Base-by-base conservation (phyloP, 2,329 filamentous ascomycete species). In the Akanthomyces lecanii region DNA sequence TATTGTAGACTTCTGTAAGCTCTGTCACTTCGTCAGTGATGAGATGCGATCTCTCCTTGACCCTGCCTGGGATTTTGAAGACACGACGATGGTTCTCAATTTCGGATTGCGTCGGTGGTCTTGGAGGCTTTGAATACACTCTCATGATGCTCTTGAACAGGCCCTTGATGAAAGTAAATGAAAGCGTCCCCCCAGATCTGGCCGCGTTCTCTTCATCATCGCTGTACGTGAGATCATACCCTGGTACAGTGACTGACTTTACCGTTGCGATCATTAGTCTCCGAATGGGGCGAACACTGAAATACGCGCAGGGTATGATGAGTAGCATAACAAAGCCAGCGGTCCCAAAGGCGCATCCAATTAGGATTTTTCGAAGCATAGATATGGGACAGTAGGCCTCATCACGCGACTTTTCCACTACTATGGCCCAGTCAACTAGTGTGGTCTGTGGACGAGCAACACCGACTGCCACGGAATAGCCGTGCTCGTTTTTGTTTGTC, bases 11-110 rank as follows among this genome's bases (percentile, higher is more conserved):
- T 45, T 79, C 80, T 0, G 90, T 95, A 16, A 96, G 81, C 71
- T 96, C 92, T 0, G 92, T 96, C 36, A 89, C 75, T 71, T 97
- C 93, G 72, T 97, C 93, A 1, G 90, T 90, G 59, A 97, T 81
- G 44, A 87, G 81, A 70, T 93, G 89, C 66, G 87, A 90, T 23
- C 86, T 81, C 63, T 92, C 88, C 61, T 86, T 86, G 11, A 97
- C 93, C 72, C 91, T 92, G 16, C 85, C 86, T 0, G 93, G 93
- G 47, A 97, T 96, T 66, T 91, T 91, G 75, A 96, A 97, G 38
- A 84, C 82, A 56, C 81, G 81, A 47, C 82, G 80, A 65, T 14
- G 74, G 68, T 38, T 81, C 78, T 57, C 74, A 74, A 16, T 76
- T 73, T 64, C 67, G 69, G 61, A 54, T 63, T 67, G 60, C 56